A percentile compares a stretch with the other conserved stretches of the same genome.
Evolutionary conservation across 441 rosid species (phyloP).

Genomic region (Populus hybrid): DNA sequence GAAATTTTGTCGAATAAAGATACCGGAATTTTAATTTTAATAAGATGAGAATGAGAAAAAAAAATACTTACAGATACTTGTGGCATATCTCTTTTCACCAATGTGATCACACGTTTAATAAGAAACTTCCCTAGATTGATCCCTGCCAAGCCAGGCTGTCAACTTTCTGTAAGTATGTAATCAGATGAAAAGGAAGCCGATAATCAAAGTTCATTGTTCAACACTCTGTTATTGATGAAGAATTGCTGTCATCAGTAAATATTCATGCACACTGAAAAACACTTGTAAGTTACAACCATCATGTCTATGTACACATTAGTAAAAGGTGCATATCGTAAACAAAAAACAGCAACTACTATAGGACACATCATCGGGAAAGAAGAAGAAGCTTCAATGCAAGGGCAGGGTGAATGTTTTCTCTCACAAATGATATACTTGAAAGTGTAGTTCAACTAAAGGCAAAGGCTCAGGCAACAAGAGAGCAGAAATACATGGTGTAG

Average conservation of each 20-base stretch:
- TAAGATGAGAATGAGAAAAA: background rate
- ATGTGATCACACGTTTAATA: slow-evolving; percentile 81
- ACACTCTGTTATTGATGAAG: background rate
- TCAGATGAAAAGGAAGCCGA: slow-evolving; percentile 18
- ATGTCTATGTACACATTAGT: background rate
- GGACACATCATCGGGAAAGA: background rate
- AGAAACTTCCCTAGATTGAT: slow-evolving; percentile 95
- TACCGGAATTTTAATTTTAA: background rate
- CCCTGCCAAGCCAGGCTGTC: slow-evolving; percentile 96
- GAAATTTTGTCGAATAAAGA: background rate
- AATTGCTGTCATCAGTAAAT: background rate
- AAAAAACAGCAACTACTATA: background rate
- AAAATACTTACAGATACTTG: slow-evolving; percentile 69
- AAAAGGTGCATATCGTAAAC: background rate
- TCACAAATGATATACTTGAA: background rate
- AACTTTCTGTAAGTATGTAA: slow-evolving; percentile 28
- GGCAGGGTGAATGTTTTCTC: background rate
- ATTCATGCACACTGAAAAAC: background rate
- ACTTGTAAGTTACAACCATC: background rate
- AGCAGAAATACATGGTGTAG: background rate
- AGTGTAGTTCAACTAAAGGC: background rate
- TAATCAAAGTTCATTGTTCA: background rate
- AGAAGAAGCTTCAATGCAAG: background rate
- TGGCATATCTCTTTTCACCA: slow-evolving; percentile 90
- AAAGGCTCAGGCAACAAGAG: background rate